These are phyloP conservation scores for Incumbomyces lentus DNA, from an alignment of 2,329 filamentous ascomycete species.

Conservation along the genomic window DNA sequence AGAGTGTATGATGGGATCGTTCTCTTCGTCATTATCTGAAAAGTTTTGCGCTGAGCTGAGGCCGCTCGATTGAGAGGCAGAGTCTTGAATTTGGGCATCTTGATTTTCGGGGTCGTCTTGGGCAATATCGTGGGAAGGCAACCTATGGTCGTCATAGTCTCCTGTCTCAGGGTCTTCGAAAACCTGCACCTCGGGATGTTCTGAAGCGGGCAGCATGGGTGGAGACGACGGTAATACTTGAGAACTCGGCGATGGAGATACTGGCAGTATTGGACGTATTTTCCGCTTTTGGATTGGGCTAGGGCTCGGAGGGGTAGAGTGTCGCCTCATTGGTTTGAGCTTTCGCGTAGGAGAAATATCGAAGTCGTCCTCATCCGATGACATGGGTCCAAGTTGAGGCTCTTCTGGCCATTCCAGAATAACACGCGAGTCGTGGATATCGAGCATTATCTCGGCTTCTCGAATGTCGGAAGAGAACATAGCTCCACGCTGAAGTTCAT, in stretches of 20 bases:
- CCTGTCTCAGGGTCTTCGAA: slow-evolving; percentile 54
- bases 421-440: slow-evolving; percentile 86
- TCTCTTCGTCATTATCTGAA: slow-evolving; percentile 80
- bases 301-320: slow-evolving; percentile 26
- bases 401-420: slow-evolving; percentile 74
- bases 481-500: slow-evolving; percentile 78
- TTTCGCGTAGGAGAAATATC: slow-evolving; percentile 39
- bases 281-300: slow-evolving; percentile 48
- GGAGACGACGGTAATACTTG: slow-evolving; percentile 36
- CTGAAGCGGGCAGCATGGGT: slow-evolving; percentile 17
- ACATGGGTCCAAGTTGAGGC: slow-evolving; percentile 22
- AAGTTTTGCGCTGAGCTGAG: slow-evolving; percentile 38
- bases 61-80: slow-evolving; percentile 11
- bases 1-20: slow-evolving; percentile 83
- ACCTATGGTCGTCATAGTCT: slow-evolving; percentile 1
- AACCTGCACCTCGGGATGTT: slow-evolving; percentile 40
- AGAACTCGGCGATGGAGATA: slow-evolving; percentile 57
- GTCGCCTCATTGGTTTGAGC: slow-evolving; percentile 18
- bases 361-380: slow-evolving; percentile 43
- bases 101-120: slow-evolving; percentile 18
- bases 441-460: slow-evolving; percentile 81
- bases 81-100: slow-evolving; percentile 21
- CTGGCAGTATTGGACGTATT: slow-evolving; percentile 57
- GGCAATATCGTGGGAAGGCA: slow-evolving; percentile 18
- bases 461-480: slow-evolving; percentile 84